phyloP scores from a whole-genome alignment of 1,139 yeast genomes.

The Kodamaea plutei region DNA sequence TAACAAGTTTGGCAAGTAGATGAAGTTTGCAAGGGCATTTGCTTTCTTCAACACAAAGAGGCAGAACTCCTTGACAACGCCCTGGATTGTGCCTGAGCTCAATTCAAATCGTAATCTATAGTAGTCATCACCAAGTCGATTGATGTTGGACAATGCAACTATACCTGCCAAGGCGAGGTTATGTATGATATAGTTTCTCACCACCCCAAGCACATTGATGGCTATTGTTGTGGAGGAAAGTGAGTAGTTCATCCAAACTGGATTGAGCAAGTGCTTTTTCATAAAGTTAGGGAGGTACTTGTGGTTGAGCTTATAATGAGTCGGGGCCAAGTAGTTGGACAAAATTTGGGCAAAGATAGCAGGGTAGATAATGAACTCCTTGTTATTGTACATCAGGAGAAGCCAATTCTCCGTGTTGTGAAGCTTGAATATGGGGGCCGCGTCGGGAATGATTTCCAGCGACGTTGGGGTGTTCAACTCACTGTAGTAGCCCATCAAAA shows the following conservation, averaged over 20 bases:
- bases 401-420: conserved; percentile 18
- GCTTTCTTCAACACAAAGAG: conserved; percentile 24
- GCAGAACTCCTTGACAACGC: conserved; percentile 17
- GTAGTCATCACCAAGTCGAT: conserved; percentile 25
- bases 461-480: conserved; percentile 35
- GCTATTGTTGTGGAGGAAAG: conserved; percentile 24
- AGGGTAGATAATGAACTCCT: conserved; percentile 35
- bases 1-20: conserved; percentile 35
- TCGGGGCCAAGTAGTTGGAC: conserved; percentile 43
- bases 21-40: conserved; percentile 32
- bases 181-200: conserved; percentile 25
- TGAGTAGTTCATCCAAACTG: conserved; percentile 42
- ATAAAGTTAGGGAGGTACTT: conserved; percentile 33
- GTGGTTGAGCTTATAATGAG: conserved; percentile 34
- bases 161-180: conserved; percentile 18
- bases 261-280: conserved; percentile 32
- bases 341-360: conserved; percentile 38
- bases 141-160: conserved; percentile 17
- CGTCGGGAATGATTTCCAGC: conserved; percentile 18
- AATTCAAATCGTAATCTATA: conserved; percentile 25
- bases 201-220: conserved; percentile 29
- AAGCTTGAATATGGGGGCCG: conserved; percentile 26
- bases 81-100: conserved; percentile 9
- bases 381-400: conserved; percentile 24
- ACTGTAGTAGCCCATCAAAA: conserved; percentile 32